phyloP scores from a whole-genome alignment of 2,329 filamentous ascomycete genomes.

The Cyphellophora europaea region DNA sequence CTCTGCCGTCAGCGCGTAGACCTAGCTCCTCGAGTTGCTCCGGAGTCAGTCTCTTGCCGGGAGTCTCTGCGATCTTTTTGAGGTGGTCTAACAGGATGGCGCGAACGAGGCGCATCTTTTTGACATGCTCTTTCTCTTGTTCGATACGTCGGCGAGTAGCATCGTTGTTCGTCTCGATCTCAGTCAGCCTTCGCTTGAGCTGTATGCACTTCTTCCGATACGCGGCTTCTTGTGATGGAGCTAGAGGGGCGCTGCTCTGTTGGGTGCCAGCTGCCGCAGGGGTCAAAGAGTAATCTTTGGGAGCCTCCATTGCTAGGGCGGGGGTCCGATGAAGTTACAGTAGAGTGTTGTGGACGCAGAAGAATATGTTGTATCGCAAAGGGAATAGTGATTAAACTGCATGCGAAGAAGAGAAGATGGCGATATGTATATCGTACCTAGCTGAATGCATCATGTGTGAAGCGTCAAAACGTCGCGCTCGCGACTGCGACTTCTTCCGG shows the following conservation, averaged over 20 bases:
- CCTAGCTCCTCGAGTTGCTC: constrained; percentile 56
- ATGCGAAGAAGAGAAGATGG: no score
- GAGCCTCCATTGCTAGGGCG: constrained; percentile 16
- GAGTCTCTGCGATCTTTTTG: constrained; percentile 37
- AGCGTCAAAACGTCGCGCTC: no score
- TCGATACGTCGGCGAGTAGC: constrained; percentile 67
- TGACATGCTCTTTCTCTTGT: constrained; percentile 73
- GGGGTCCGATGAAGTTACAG: no score
- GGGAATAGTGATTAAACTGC: no score
- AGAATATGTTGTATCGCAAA: no score
- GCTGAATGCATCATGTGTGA: no score
- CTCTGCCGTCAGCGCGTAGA: constrained; percentile 31
- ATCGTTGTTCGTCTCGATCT: constrained; percentile 88
- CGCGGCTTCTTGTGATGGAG: constrained; percentile 87
- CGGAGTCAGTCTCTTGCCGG: constrained; percentile 61
- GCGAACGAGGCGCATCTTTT: constrained; percentile 83
- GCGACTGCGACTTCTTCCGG: no score
- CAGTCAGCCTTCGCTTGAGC: constrained; percentile 79
- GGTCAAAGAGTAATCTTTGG: constrained; percentile 16
- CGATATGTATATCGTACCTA: no score
- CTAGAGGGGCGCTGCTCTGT: constrained; percentile 37
- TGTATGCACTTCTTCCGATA: constrained; percentile 96
- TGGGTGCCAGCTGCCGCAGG: constrained; percentile 14
- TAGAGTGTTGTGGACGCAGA: no score
- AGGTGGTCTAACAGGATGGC: constrained; percentile 67